Conservation (phyloP, 768 basidiomycete genomes). For the Lyophyllum atratum region DNA sequence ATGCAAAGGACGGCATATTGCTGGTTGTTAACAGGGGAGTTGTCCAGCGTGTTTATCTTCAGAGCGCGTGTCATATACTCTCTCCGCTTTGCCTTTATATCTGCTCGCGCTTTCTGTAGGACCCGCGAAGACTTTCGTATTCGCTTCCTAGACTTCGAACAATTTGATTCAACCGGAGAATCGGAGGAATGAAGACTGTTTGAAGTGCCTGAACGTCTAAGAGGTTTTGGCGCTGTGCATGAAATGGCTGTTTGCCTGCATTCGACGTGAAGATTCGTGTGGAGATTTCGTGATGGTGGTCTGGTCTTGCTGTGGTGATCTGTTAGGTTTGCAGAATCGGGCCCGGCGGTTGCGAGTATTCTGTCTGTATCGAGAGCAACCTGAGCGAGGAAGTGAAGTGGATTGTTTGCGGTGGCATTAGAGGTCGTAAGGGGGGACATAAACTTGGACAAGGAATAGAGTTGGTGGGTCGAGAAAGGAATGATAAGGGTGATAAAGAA, state of each 20-base stretch:
- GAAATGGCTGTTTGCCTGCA: conserved; percentile 21
- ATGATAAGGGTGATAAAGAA: conserved; percentile 18
- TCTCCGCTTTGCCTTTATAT: conserved; percentile 33
- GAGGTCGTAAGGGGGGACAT: conserved; percentile 26
- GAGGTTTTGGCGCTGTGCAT: conserved; percentile 22
- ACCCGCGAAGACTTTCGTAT: conserved; percentile 24
- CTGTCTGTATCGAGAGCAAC: conserved; percentile 29
- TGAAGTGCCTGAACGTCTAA: conserved; percentile 31
- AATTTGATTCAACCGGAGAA: conserved; percentile 22
- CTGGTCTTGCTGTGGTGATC: neutral
- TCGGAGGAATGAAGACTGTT: conserved; percentile 20
- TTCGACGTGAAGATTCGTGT: conserved; percentile 27
- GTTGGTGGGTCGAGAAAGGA: conserved; percentile 18
- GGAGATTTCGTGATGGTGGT: conserved; percentile 19
- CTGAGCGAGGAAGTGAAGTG: conserved; percentile 40
- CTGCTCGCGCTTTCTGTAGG: conserved; percentile 28
- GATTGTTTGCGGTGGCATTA: conserved; percentile 20
- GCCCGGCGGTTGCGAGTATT: conserved; percentile 16
- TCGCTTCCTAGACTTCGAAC: conserved; percentile 27
- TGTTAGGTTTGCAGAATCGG: conserved; percentile 11
- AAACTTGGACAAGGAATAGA: conserved; percentile 25
- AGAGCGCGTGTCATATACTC: conserved; percentile 37
- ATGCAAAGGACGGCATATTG: conserved; percentile 62
- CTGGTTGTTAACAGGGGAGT: conserved; percentile 57
- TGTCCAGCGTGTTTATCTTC: conserved; percentile 46